Evolutionary conservation across 179 eudicot species (phyloP), one percentile per base, ranked within the genome.

Genomic region (Nepenthes alata): DNA sequence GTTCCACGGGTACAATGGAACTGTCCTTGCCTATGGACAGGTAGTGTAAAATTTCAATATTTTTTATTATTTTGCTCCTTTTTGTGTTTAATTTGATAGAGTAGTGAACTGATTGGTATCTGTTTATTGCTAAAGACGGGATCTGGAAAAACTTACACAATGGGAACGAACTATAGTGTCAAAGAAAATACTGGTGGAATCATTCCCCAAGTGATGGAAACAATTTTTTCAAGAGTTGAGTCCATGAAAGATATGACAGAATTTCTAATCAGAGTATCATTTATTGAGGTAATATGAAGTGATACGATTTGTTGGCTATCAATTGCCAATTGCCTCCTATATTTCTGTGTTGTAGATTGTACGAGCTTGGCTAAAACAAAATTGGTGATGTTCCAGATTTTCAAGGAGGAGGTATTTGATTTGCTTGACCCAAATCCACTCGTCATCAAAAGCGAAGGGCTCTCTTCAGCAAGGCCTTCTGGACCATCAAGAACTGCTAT

Each of bases 331-430:
- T 36, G 9, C 34, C 14, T 55, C 11, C 11, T 25, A 9, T 34
- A 4, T 50, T 50, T 47, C 35, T 8, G 5, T 5, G 6, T 38
- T 39, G 51, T 34, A 41, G 2, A 41, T 7, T 41, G 45, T 7
- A 41, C 45, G 5, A 41, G 45, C 45, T 41, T 4, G 47, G 56
- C 47, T 53, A 44, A 58, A 36, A 9, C 13, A 51, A 61, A 11
- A 62, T 16, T 51, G 50, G 58, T 65, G 6, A 47, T 59, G 37
- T 52, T 66, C 53, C 71, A 94, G 99, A 87, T 94, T 36, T 94
- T 94, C 65, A 94, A 94, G 63, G 99, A 94, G 77, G 99, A 94
- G 68, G 99, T 94, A 41, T 94, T 80, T 79, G 99, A 94, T 82
- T 61, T 94, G 65, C 77, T 94, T 61, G 97, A 90, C 76, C 70